Conservation (phyloP, 2,329 filamentous ascomycete species). For the Hymenoscyphus scutula region DNA sequence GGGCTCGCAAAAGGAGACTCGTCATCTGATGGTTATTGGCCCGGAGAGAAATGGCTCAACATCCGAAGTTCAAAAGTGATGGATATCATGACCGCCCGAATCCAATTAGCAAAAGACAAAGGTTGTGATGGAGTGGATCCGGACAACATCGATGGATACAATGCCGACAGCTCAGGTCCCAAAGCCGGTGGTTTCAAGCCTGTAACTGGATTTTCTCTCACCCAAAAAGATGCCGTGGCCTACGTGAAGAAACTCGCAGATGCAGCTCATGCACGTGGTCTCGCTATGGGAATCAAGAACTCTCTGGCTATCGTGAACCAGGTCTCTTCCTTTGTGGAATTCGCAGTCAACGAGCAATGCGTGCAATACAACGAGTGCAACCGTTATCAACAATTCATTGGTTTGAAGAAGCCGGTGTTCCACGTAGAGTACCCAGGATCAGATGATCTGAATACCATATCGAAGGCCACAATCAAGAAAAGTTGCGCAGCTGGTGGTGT, state of each 20-base stretch:
- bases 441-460: background rate
- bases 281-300: constrained; percentile 69
- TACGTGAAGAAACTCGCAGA: constrained; percentile 1
- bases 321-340: constrained; percentile 53
- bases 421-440: constrained; percentile 60
- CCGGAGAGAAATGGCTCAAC: constrained; percentile 64
- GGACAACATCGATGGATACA: constrained; percentile 67
- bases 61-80: constrained; percentile 55
- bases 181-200: background rate
- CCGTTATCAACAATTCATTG: constrained; percentile 55
- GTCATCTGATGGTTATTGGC: constrained; percentile 44
- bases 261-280: constrained; percentile 50
- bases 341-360: constrained; percentile 70
- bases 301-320: constrained; percentile 55
- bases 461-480: background rate
- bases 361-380: constrained; percentile 57
- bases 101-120: constrained; percentile 57
- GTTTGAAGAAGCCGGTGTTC: constrained; percentile 64
- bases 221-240: background rate
- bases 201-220: constrained; percentile 42
- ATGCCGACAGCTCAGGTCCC: constrained; percentile 41
- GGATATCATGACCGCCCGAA: constrained; percentile 58
- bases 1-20: constrained; percentile 46
- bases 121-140: constrained; percentile 68
- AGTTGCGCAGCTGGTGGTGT: background rate